A percentile compares a stretch with the other conserved stretches of the same genome.
Conservation (phyloP, 257 asterid species). For the Echites panduratus region DNA sequence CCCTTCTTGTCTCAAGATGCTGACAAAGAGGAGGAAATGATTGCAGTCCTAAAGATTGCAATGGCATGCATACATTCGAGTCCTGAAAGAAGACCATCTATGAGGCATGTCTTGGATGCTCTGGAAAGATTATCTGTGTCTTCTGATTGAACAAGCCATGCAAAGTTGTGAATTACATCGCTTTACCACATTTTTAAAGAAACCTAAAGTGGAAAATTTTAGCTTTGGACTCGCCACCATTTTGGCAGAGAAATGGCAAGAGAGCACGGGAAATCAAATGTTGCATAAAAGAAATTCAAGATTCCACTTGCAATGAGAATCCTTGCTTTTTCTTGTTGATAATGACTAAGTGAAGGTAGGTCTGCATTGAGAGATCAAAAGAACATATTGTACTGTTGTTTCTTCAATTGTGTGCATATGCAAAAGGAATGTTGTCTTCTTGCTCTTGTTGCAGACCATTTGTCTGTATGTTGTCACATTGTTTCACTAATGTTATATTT, state of each 20-base stretch:
- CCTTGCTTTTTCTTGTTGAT: slow-evolving; percentile 14
- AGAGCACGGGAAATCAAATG: neutral
- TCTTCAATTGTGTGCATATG: slow-evolving; percentile 25
- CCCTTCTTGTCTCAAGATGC: slow-evolving; percentile 50
- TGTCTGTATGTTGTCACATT: slow-evolving; percentile 26
- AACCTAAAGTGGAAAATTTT: neutral
- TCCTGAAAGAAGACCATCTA: slow-evolving; percentile 77
- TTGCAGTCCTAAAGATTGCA: slow-evolving; percentile 67
- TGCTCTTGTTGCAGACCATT: slow-evolving; percentile 27
- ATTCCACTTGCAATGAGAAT: neutral
- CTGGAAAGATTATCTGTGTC: slow-evolving; percentile 49
- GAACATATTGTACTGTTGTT: neutral
- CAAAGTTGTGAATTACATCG: slow-evolving; percentile 6
- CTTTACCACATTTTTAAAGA: neutral
- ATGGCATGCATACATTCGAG: slow-evolving; percentile 72
- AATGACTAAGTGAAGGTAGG: slow-evolving; percentile 19
- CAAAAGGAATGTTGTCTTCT: slow-evolving; percentile 25
- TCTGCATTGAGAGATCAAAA: slow-evolving; percentile 24
- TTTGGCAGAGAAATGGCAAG: neutral
- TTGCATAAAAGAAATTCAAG: neutral
- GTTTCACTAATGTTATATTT: slow-evolving; percentile 16
- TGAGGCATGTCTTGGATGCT: slow-evolving; percentile 64
- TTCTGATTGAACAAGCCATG: slow-evolving; percentile 19
- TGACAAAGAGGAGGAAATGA: slow-evolving; percentile 80
- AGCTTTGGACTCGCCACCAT: neutral